Conservation (phyloP, 108 stramenopile species). For the Epithemia pelagica region DNA sequence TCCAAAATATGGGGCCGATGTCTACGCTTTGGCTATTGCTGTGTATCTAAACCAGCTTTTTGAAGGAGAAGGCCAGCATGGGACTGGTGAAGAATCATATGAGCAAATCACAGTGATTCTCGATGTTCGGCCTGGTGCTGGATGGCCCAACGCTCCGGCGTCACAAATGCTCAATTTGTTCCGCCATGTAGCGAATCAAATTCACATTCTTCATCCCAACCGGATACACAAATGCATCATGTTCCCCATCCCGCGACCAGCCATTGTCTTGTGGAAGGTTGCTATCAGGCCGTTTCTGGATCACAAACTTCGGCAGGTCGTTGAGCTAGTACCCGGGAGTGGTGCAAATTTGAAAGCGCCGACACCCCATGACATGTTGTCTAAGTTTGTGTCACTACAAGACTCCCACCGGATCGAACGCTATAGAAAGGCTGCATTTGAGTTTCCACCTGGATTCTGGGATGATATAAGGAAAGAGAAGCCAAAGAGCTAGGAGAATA, state of each 20-base stretch:
- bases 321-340: neutral
- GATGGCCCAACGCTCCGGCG: conserved; percentile 62
- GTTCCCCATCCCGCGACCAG: conserved; percentile 50
- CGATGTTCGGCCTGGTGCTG: conserved; percentile 65
- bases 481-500: no score
- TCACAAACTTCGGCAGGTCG: conserved; percentile 4
- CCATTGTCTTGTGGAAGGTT: conserved; percentile 9
- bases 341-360: neutral
- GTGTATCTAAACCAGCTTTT: neutral
- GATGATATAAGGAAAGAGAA: no score
- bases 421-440: neutral
- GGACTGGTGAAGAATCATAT: conserved; percentile 29
- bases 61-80: neutral
- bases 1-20: conserved; percentile 32
- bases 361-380: neutral
- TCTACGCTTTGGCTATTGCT: conserved; percentile 51
- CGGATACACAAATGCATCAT: conserved; percentile 47
- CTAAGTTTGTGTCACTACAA: neutral
- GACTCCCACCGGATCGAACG: neutral
- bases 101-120: conserved; percentile 52
- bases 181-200: conserved; percentile 29
- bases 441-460: no score
- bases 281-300: neutral
- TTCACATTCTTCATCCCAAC: conserved; percentile 55
- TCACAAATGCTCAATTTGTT: conserved; percentile 50